Conservation (phyloP, 164 flowering plant genomes). For the Dillenia turbinata region DNA sequence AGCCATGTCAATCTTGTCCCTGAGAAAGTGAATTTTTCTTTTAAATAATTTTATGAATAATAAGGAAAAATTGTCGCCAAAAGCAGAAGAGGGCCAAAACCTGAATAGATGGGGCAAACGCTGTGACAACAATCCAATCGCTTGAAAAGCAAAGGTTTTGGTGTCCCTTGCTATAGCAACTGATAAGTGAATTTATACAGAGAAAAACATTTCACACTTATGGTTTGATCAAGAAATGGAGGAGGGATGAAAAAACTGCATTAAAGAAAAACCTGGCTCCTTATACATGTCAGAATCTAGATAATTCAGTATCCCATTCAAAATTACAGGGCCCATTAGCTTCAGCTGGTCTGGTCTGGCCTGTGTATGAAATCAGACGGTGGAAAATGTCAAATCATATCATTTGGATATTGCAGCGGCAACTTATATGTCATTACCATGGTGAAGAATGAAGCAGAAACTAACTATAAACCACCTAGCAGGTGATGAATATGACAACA, state of each 20-base stretch:
- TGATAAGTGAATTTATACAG: constrained; percentile 14
- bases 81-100: constrained; percentile 21
- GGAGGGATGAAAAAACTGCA: neutral
- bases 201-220: neutral
- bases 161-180: constrained; percentile 62
- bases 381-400: neutral
- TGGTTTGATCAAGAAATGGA: neutral
- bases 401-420: too few species aligned
- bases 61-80: neutral
- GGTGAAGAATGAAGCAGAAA: too few species aligned
- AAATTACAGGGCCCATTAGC: constrained; percentile 90
- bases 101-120: constrained; percentile 96
- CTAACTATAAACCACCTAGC: too few species aligned
- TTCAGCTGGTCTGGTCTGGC: constrained; percentile 73
- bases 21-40: constrained; percentile 15
- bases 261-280: constrained; percentile 53
- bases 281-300: constrained; percentile 54
- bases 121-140: constrained; percentile 87
- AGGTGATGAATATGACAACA: too few species aligned
- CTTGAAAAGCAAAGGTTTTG: constrained; percentile 79
- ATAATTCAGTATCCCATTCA: constrained; percentile 69
- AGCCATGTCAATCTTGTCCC: constrained; percentile 89
- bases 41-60: neutral
- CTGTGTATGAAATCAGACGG: constrained; percentile 30
- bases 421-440: too few species aligned